Base-by-base conservation (phyloP, 164 flowering plant species). In the Kingdonia uniflora region DNA sequence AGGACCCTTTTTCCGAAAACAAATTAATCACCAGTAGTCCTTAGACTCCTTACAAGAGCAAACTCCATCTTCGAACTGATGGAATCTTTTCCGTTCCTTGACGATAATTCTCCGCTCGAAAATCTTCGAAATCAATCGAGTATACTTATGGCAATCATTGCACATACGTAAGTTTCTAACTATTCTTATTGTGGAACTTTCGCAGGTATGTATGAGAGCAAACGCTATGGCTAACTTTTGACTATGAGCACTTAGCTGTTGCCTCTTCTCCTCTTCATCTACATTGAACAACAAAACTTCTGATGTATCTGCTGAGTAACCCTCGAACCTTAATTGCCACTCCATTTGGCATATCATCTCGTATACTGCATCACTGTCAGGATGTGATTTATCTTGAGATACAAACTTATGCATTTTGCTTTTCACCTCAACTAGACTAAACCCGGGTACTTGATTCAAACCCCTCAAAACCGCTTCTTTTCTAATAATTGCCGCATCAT, bases 331-430 rank as follows among this genome's bases (percentile, higher is more conserved):
- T 62, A 89, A 21, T 61, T 82, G 94, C 97, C 95, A 86, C 25
- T 80, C 88, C 79, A 89, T 89, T 58, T 89, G 87, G 65, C 80
- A 74, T 41, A 86, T 63, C 95, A 86, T 82, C 55, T 82, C 82
- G 37, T 79, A 75, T 1, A 84, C 61, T 10, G 60, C 79, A 3
- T 68, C 17, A 19, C 75, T 68, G 29, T 72, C 59, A 5, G 76
- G 74, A 44, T 65, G 77, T 11, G 74, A 59, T 62, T 17, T 76
- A 43, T 84, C 95, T 29, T 82, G 81, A 6, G 87, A 82, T 20
- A 80, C 77, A 52, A 89, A 89, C 65, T 59, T 78, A 68, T 29
- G 35, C 35, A 3, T 29, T 8, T 4, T 29, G 35, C n/a, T 11
- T 10, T 71, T 57, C 56, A 80, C 85, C 74, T 78, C 82, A 5